Conservation (phyloP, 805 yeast species). For the Jamesozyma hellenica region DNA sequence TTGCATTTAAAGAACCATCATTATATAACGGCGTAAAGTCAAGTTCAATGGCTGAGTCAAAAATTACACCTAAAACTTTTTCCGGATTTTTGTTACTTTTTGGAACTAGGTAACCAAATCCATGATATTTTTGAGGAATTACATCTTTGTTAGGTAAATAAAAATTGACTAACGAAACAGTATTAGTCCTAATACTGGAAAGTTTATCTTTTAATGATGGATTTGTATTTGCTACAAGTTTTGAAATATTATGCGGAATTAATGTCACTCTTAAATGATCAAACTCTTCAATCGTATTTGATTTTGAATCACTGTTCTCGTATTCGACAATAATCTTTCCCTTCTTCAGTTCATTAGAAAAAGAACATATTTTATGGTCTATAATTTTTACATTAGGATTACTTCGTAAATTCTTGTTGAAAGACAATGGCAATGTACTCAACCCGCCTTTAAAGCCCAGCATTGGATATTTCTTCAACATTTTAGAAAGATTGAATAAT, state of each 20-base stretch:
- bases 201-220: conserved; percentile 16
- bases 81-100: conserved; percentile 36
- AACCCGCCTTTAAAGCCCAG: conserved; percentile 49
- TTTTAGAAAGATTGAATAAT: conserved; percentile 29
- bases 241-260: conserved; percentile 34
- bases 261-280: conserved; percentile 57
- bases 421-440: conserved; percentile 38
- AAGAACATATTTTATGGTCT: conserved; percentile 6
- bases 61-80: conserved; percentile 72
- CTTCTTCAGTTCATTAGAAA: background rate
- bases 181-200: conserved; percentile 26
- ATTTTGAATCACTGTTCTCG: background rate
- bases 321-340: background rate
- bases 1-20: conserved; percentile 8
- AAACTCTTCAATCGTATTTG: conserved; percentile 16
- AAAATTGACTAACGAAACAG: conserved; percentile 62
- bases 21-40: conserved; percentile 30
- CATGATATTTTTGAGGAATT: conserved; percentile 37
- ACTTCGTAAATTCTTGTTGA: conserved; percentile 32
- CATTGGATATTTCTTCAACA: conserved; percentile 50
- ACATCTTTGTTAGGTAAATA: conserved; percentile 40
- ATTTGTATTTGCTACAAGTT: conserved; percentile 19
- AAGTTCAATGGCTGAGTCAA: conserved; percentile 76
- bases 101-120: conserved; percentile 89
- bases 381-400: conserved; percentile 29